Evolutionary conservation across 495 filamentous ascomycete genomes (phyloP).

Genomic region (Penicillium pulvis): DNA sequence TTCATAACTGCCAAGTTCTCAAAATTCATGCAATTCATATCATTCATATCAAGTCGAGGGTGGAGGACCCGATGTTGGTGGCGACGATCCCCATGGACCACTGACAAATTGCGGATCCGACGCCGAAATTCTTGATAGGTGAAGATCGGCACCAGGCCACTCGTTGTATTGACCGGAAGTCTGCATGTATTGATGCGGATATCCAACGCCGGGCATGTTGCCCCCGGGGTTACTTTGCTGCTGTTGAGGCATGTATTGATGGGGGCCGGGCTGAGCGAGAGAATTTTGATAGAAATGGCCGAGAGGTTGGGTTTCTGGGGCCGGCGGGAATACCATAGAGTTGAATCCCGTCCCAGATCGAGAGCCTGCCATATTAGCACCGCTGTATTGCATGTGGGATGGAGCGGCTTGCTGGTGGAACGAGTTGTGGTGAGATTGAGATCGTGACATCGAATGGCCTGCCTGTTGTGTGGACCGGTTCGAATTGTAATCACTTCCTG

Average conservation of each 20-base stretch:
- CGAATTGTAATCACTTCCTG: slow-evolving; percentile 2
- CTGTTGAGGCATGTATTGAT: slow-evolving; percentile 17
- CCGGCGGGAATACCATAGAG: slow-evolving; percentile 1
- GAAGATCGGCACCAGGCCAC: not conserved
- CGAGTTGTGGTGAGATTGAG: slow-evolving; percentile 19
- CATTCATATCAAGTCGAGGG: not conserved
- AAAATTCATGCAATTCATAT: not conserved
- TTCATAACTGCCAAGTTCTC: not conserved
- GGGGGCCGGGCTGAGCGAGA: slow-evolving; percentile 10
- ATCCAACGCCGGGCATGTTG: not conserved
- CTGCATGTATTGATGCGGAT: slow-evolving; percentile 3
- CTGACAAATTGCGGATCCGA: slow-evolving; percentile 29
- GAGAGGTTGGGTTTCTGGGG: not conserved
- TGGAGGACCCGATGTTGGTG: slow-evolving; percentile 14
- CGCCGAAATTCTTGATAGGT: slow-evolving; percentile 7
- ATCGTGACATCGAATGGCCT: slow-evolving; percentile 11
- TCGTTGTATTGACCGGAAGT: slow-evolving; percentile 2
- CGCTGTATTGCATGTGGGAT: slow-evolving; percentile 17
- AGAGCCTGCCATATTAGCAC: slow-evolving; percentile 14
- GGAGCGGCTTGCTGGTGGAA: slow-evolving; percentile 4
- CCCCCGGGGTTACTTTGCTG: not conserved
- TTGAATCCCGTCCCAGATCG: slow-evolving; percentile 10
- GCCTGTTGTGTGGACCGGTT: not conserved
- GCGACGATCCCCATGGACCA: slow-evolving; percentile 27
- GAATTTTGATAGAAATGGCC: slow-evolving; percentile 20